phyloP scores from a whole-genome alignment of 441 rosid species.

The Daphne laureola region DNA sequence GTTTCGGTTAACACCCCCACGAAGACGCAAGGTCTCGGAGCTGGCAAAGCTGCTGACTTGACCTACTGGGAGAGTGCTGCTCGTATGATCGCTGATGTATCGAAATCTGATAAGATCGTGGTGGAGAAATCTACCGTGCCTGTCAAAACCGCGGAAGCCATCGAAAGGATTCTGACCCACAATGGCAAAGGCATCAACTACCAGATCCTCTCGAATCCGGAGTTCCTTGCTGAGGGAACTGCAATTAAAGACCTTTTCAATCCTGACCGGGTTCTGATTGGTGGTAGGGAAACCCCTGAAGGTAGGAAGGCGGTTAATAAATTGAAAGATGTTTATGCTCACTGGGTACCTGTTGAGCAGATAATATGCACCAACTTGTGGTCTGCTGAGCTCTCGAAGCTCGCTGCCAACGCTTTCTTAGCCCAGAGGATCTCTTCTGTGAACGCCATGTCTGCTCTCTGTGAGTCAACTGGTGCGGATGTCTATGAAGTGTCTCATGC shows the following conservation, averaged over 20 bases:
- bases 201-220: slow-evolving; percentile 57
- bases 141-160: slow-evolving; percentile 64
- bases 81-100: slow-evolving; percentile 62
- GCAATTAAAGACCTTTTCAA: slow-evolving; percentile 44
- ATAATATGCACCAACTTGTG: slow-evolving; percentile 59
- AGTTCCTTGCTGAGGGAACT: slow-evolving; percentile 72
- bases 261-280: slow-evolving; percentile 58
- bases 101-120: slow-evolving; percentile 51
- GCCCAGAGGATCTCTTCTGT: slow-evolving; percentile 65
- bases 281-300: slow-evolving; percentile 52
- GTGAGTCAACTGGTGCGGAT: slow-evolving; percentile 63
- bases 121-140: slow-evolving; percentile 67
- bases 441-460: slow-evolving; percentile 61
- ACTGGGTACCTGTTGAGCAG: slow-evolving; percentile 51
- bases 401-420: slow-evolving; percentile 61
- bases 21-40: slow-evolving; percentile 63
- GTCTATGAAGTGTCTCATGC: slow-evolving; percentile 47
- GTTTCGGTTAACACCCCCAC: slow-evolving; percentile 70
- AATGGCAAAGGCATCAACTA: slow-evolving; percentile 55
- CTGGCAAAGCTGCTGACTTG: slow-evolving; percentile 63
- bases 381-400: slow-evolving; percentile 65
- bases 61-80: slow-evolving; percentile 79
- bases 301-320: slow-evolving; percentile 43
- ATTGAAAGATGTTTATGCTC: slow-evolving; percentile 52
- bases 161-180: slow-evolving; percentile 55